phyloP scores from a whole-genome alignment of 345 rosid genomes.

The Citrus hindsii region DNA sequence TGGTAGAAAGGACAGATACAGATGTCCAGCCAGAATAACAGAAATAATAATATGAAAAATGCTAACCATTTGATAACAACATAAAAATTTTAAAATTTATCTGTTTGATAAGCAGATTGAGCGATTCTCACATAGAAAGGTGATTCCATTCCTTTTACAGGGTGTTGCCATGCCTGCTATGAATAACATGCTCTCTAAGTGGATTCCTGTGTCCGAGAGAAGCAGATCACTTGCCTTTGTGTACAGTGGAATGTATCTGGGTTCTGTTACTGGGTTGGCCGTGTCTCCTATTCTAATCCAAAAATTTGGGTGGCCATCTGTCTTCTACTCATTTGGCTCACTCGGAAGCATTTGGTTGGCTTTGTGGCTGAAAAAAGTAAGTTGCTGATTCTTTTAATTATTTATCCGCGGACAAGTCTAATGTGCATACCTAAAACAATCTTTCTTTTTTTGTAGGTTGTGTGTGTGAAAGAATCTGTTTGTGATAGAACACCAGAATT shows the following conservation, averaged over 20 bases:
- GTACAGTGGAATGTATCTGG: constrained; percentile 98
- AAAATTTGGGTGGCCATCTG: constrained; percentile 94
- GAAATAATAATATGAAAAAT: not conserved
- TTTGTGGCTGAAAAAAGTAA: constrained; percentile 68
- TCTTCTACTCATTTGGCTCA: constrained; percentile 91
- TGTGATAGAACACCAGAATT: constrained; percentile 2
- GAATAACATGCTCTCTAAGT: constrained; percentile 94
- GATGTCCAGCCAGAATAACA: not conserved
- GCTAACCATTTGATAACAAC: not conserved
- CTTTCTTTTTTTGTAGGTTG: not conserved
- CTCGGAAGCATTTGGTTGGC: constrained; percentile 92
- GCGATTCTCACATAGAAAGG: constrained; percentile 19
- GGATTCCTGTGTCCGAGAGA: constrained; percentile 99
- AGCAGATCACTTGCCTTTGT: constrained; percentile 95
- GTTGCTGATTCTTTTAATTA: constrained; percentile 16
- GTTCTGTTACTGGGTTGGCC: constrained; percentile 90
- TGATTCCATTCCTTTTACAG: constrained; percentile 41
- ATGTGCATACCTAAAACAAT: not conserved
- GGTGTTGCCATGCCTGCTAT: constrained; percentile 99
- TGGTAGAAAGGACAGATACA: not conserved
- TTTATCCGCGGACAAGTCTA: not conserved
- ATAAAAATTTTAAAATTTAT: not conserved
- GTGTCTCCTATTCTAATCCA: constrained; percentile 80
- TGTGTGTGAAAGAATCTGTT: not conserved
- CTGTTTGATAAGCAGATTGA: not conserved